Evolutionary conservation across 441 rosid genomes (phyloP).

Genomic region (Erodium texanum): DNA sequence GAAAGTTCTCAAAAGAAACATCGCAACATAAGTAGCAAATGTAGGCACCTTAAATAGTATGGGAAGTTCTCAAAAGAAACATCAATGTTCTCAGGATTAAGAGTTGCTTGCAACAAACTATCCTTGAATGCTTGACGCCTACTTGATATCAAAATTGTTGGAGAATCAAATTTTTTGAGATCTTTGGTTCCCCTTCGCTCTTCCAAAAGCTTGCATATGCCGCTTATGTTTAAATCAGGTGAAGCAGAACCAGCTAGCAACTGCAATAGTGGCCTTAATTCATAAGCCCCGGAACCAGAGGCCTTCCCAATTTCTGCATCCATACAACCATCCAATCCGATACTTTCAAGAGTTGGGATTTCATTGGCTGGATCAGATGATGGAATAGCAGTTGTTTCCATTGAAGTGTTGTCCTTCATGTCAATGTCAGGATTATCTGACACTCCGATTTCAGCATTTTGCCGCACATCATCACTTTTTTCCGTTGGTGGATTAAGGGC

Average conservation of each 20-base stretch:
- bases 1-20: background rate
- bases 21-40: background rate
- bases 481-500: conserved; percentile 49
- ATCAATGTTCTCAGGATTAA: conserved; percentile 54
- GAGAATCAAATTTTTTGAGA: conserved; percentile 9
- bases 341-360: conserved; percentile 38
- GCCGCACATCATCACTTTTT: conserved; percentile 44
- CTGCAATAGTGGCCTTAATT: conserved; percentile 27
- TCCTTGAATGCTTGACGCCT: conserved; percentile 68
- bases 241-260: conserved; percentile 18
- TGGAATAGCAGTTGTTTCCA: conserved; percentile 45
- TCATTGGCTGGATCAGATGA: conserved; percentile 47
- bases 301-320: conserved; percentile 46
- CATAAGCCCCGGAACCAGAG: conserved; percentile 46
- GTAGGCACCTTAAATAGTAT: conserved; percentile 68
- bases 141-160: conserved; percentile 42
- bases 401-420: conserved; percentile 49
- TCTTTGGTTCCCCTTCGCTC: background rate
- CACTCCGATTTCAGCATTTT: conserved; percentile 41
- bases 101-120: conserved; percentile 57
- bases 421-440: conserved; percentile 50
- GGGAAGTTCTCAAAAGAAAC: conserved; percentile 80
- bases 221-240: background rate
- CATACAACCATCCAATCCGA: conserved; percentile 45
- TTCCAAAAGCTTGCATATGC: background rate